Evolutionary conservation across 2,329 filamentous ascomycete species (phyloP), one percentile per base, ranked within the genome.

Genomic region (Plenodomus biglobosus): DNA sequence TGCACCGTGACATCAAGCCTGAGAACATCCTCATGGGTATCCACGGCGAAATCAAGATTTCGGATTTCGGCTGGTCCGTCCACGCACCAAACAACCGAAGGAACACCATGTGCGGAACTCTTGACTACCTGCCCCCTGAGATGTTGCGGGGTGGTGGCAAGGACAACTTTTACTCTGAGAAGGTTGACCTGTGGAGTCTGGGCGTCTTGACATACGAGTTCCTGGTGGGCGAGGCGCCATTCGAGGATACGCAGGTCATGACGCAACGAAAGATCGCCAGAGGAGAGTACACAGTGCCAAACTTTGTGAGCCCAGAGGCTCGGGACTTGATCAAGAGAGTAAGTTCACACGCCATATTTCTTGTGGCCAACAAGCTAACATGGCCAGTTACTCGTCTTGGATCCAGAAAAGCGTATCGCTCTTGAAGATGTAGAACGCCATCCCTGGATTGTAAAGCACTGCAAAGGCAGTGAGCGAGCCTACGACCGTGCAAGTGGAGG

Each of bases 391-490:
- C 83, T 99, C 37, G 90, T 96, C 17, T 81, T 97, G 46, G 91
- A 97, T 67, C 94, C 94, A 0, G 90, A 95, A 66, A 96, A 96
- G 79, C 82, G 94, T 57, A 88, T 99, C 61, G 83, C 91, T 3
- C 82, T 99, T 10, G 91, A 96, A 15, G 86, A 95, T 50, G 87
- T 97, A 32, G 86, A 92, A 72, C 80, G 81, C 43, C 94, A 97
- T 71, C 92, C 94, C 16, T 99, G 94, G 94, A 96, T 99, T 64
- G 72, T 96, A 60, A 97, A 96, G 79, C 90, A 97, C 73, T 97
- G 92, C 71, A 80, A 87, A 37, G 50, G 50, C 34, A 65, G 69
- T 48, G 56, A 68, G 39, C 56, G 71, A 32, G 70, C 68, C 6
- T 69, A 64, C 39, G 55, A 70, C 3, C 66, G 68, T 38, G 56